Evolutionary conservation across 192 early-diverging fungal genomes (phyloP).

Genomic region (Entophlyctis luteolus): DNA sequence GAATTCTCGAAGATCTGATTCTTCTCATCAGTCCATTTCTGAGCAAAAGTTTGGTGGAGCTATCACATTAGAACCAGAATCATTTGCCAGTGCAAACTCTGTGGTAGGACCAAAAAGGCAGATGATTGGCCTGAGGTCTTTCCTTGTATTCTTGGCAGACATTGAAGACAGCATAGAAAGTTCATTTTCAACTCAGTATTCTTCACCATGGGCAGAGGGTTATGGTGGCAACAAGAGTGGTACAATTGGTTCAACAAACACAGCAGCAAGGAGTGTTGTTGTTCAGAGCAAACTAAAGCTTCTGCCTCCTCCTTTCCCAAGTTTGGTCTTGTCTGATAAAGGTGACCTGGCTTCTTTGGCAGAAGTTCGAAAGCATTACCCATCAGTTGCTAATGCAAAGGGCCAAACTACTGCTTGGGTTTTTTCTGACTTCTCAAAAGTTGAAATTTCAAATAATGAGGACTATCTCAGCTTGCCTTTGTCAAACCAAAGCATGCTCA

Average conservation of each 20-base stretch:
- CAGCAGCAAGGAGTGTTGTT: slow-evolving; percentile 37
- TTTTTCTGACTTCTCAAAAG: too few species aligned
- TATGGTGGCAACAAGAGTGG: slow-evolving; percentile 9
- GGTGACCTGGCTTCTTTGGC: slow-evolving; percentile 4
- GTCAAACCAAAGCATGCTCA: slow-evolving; percentile 46
- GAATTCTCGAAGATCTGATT: neutral
- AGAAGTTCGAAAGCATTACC: slow-evolving; percentile 11
- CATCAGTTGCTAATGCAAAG: too few species aligned
- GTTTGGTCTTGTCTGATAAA: slow-evolving; percentile 13
- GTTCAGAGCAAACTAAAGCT: slow-evolving; percentile 54
- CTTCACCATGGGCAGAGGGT: slow-evolving; percentile 16
- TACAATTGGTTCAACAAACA: slow-evolving; percentile 27
- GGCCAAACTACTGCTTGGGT: too few species aligned
- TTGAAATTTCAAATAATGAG: neutral
- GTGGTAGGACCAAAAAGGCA: slow-evolving; percentile 52
- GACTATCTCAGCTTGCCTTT: slow-evolving; percentile 18
- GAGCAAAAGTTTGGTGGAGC: neutral
- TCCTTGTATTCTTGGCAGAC: slow-evolving; percentile 69
- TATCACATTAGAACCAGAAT: neutral
- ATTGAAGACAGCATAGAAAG: slow-evolving; percentile 52
- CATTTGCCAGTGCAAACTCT: neutral
- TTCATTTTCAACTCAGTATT: neutral
- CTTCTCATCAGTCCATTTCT: neutral
- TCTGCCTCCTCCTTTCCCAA: slow-evolving; percentile 43
- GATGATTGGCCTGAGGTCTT: slow-evolving; percentile 69